Percentiles rank a stretch among this genome's conserved stretches.
Evolutionary conservation across 345 rosid genomes (phyloP).

Genomic region (Arabidopsis thaliana): TAIR10.1 NC_003070.9:12121001-12121500

Average conservation of each 20-base stretch:
- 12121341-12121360: constrained; percentile 72
- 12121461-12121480: constrained; percentile 56
- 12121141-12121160: constrained; percentile 35
- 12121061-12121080: constrained; percentile 46
- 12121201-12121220: constrained; percentile 51
- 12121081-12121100: constrained; percentile 42
- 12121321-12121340: constrained; percentile 71
- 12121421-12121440: constrained; percentile 55
- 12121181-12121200: constrained; percentile 37
- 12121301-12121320: constrained; percentile 83
- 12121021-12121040: constrained; percentile 21
- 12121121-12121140: constrained; percentile 50
- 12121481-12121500: constrained; percentile 57
- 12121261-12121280: constrained; percentile 83
- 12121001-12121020: constrained; percentile 24
- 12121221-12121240: constrained; percentile 53
- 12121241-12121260: constrained; percentile 62
- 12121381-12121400: constrained; percentile 55
- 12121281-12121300: constrained; percentile 70
- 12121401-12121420: constrained; percentile 54
- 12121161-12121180: constrained; percentile 37
- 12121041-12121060: constrained; percentile 30
- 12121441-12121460: constrained; percentile 55
- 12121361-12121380: constrained; percentile 71
- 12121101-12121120: constrained; percentile 41